These are phyloP conservation scores for Naganishia antarctica DNA, from an alignment of 768 basidiomycete species.

Conservation along the genomic window DNA sequence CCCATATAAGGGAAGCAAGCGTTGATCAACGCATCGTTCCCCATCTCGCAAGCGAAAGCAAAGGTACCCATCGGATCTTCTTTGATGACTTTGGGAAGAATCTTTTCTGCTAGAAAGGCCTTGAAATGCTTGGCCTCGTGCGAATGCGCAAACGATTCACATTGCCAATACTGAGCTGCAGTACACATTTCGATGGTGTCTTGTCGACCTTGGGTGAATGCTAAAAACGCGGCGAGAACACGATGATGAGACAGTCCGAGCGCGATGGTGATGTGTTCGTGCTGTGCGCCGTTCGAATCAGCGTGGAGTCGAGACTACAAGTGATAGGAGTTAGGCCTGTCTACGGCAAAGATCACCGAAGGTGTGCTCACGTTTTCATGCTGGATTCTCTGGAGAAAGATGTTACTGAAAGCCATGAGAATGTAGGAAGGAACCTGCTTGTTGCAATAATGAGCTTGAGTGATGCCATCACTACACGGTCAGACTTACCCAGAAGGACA, in stretches of 20 bases:
- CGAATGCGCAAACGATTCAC: background rate
- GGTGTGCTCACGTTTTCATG: background rate
- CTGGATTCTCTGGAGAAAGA: background rate
- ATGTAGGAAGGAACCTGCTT: background rate
- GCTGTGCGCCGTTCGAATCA: background rate
- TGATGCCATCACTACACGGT: background rate
- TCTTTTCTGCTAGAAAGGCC: background rate
- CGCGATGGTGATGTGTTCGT: background rate
- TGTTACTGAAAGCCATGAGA: constrained; percentile 12
- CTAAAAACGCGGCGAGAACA: constrained; percentile 6
- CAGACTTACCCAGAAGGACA: constrained; percentile 4
- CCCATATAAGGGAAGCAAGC: constrained; percentile 1
- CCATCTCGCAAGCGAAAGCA: constrained; percentile 1
- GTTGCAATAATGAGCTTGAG: background rate
- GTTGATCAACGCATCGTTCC: background rate
- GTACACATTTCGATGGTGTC: background rate
- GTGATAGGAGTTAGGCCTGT: background rate
- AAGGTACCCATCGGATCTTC: constrained; percentile 9
- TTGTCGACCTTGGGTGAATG: background rate
- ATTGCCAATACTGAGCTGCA: constrained; percentile 1
- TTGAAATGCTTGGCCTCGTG: background rate
- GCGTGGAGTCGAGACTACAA: background rate
- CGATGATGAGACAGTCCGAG: constrained; percentile 1
- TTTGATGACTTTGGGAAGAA: background rate
- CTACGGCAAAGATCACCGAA: background rate